These are phyloP conservation scores for Berkeleyomyces rouxiae DNA, from an alignment of 2,329 filamentous ascomycete genomes.

Conservation along the genomic window DNA sequence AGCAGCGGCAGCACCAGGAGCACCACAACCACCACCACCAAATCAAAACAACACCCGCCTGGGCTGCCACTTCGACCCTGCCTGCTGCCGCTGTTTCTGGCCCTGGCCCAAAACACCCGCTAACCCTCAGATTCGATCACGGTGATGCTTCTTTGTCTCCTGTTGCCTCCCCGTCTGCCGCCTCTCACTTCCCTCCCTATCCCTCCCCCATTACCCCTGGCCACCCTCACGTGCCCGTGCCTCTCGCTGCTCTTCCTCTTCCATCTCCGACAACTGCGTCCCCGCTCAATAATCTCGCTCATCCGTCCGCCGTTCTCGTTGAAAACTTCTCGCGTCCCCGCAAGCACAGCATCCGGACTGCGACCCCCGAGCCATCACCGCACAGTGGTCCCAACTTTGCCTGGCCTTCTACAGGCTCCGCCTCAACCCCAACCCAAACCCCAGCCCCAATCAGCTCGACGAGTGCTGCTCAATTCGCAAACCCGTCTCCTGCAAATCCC, in stretches of 20 bases:
- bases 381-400: conserved; percentile 9
- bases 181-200: background rate
- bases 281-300: background rate
- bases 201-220: background rate
- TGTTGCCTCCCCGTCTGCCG: background rate
- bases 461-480: background rate
- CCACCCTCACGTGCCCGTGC: background rate
- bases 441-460: background rate
- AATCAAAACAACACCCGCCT: background rate
- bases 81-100: background rate
- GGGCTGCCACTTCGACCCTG: background rate
- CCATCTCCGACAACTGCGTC: conserved; percentile 19
- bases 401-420: background rate
- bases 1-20: background rate
- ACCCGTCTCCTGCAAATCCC: background rate
- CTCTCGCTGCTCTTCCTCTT: background rate
- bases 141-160: background rate
- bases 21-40: background rate
- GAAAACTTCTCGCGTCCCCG: conserved; percentile 45
- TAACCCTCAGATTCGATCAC: conserved; percentile 4
- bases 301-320: conserved; percentile 20
- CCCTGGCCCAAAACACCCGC: background rate
- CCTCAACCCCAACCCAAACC: background rate
- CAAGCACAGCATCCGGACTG: conserved; percentile 30
- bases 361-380: conserved; percentile 7